A percentile compares a stretch with the other conserved stretches of the same genome.
These are phyloP conservation scores for Hemisphaericaspora xylofermentans DNA, from an alignment of 1,139 yeast genomes.

Conservation along the genomic window DNA sequence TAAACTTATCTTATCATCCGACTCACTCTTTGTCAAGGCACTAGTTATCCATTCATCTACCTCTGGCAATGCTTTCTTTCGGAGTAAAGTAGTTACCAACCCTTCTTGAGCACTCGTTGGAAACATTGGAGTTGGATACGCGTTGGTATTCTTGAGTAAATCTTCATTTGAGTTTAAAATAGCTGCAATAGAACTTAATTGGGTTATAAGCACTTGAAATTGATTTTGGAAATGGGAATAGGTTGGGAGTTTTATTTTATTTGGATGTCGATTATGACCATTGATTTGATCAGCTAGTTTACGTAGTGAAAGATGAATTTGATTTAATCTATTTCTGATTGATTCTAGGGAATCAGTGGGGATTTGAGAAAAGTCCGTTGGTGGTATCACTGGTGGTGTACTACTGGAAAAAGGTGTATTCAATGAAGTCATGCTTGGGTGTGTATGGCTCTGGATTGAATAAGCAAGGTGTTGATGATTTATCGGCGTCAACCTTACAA, in stretches of 20 bases:
- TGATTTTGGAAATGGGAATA: constrained; percentile 65
- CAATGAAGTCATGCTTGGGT: constrained; percentile 8
- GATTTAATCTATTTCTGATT: constrained; percentile 43
- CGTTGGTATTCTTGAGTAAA: constrained; percentile 63
- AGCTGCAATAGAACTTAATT: constrained; percentile 68
- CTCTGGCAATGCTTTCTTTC: constrained; percentile 88
- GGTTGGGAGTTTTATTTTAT: constrained; percentile 38
- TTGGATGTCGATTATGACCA: constrained; percentile 40
- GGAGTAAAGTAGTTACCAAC: constrained; percentile 72
- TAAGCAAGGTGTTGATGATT: not conserved
- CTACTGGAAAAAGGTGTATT: constrained; percentile 13
- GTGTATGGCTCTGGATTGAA: not conserved
- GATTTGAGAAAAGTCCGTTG: constrained; percentile 26
- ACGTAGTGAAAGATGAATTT: constrained; percentile 44
- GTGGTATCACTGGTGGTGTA: constrained; percentile 8
- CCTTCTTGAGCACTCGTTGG: constrained; percentile 86
- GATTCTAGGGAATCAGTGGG: constrained; percentile 45
- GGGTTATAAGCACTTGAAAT: constrained; percentile 78
- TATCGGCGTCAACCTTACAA: too few species aligned
- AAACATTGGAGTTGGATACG: constrained; percentile 78
- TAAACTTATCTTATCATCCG: constrained; percentile 25
- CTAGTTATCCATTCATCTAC: constrained; percentile 81
- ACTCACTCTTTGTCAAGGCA: constrained; percentile 43
- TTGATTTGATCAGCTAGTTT: constrained; percentile 45
- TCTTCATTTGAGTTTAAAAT: constrained; percentile 65